Percentiles rank a stretch among this genome's conserved stretches.
phyloP scores from a whole-genome alignment of 2,329 filamentous ascomycete species.

The Talaromyces pinophilus region DNA sequence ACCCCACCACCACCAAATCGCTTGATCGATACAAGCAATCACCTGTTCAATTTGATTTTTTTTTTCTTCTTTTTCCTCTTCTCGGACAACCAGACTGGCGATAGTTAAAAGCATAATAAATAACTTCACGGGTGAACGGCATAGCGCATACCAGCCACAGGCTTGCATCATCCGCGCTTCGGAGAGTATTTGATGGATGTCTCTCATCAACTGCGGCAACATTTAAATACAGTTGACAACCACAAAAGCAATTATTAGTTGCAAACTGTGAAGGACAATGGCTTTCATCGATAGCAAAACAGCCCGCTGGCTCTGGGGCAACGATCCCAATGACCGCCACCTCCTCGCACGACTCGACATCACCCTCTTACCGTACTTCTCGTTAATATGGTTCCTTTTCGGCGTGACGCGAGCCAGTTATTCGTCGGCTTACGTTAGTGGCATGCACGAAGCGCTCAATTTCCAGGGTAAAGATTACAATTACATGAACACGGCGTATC shows the following conservation, averaged over 20 bases:
- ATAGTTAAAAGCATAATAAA: neutral
- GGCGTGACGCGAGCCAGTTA: conserved; percentile 50
- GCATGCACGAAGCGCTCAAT: conserved; percentile 43
- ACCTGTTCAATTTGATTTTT: neutral
- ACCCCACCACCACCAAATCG: conserved; percentile 2
- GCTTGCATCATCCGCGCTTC: neutral
- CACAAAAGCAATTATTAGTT: neutral
- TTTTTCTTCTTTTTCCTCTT: neutral
- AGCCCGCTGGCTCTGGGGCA: conserved; percentile 23
- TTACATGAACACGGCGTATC: conserved; percentile 41
- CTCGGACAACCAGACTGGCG: neutral
- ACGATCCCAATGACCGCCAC: conserved; percentile 16
- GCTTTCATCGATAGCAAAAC: conserved; percentile 11
- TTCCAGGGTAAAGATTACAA: conserved; percentile 47
- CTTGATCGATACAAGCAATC: neutral
- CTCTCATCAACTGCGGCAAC: neutral
- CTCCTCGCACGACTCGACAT: conserved; percentile 46
- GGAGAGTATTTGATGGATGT: neutral
- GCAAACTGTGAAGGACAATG: conserved; percentile 4
- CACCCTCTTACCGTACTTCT: conserved; percentile 49
- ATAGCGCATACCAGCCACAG: conserved; percentile 4
- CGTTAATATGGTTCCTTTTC: conserved; percentile 52
- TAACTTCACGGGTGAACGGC: neutral
- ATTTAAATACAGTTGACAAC: neutral
- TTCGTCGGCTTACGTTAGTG: conserved; percentile 47